phyloP scores from a whole-genome alignment of 139 green algal species.

The Closterium sp. region DNA sequence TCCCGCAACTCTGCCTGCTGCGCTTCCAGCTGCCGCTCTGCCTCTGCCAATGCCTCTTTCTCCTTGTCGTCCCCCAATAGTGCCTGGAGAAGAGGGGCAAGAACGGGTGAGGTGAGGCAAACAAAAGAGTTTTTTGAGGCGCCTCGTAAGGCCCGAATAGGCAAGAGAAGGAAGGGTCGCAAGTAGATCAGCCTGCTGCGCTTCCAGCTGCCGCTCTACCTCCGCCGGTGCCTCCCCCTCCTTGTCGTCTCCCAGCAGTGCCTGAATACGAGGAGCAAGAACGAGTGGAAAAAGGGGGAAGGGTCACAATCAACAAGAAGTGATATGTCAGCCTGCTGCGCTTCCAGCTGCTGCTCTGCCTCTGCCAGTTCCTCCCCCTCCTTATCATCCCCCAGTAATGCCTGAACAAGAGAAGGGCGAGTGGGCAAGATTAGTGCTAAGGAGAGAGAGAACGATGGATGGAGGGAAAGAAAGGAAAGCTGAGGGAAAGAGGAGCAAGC shows the following conservation, averaged over 20 bases:
- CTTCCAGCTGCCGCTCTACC: background rate
- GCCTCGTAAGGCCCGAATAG: too few species aligned
- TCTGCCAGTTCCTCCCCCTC: background rate
- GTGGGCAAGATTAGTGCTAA: too few species aligned
- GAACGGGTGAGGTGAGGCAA: too few species aligned
- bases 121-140: background rate
- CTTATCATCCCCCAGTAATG: background rate
- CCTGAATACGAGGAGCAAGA: background rate
- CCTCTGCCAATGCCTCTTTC: too few species aligned
- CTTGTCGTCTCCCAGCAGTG: background rate
- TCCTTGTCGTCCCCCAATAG: too few species aligned
- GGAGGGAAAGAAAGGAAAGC: background rate
- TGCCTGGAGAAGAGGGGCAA: too few species aligned
- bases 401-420: background rate
- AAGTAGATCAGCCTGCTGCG: background rate
- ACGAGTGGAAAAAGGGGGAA: background rate
- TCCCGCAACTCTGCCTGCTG: too few species aligned
- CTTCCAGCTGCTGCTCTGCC: background rate
- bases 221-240: background rate
- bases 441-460: background rate
- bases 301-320: too few species aligned
- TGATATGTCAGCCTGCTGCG: background rate
- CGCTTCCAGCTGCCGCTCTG: too few species aligned
- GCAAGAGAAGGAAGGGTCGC: too few species aligned
- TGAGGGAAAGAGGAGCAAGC: background rate